Evolutionary conservation across 2,329 filamentous ascomycete genomes (phyloP).

Genomic region (Colletotrichum endophyticum): DNA sequence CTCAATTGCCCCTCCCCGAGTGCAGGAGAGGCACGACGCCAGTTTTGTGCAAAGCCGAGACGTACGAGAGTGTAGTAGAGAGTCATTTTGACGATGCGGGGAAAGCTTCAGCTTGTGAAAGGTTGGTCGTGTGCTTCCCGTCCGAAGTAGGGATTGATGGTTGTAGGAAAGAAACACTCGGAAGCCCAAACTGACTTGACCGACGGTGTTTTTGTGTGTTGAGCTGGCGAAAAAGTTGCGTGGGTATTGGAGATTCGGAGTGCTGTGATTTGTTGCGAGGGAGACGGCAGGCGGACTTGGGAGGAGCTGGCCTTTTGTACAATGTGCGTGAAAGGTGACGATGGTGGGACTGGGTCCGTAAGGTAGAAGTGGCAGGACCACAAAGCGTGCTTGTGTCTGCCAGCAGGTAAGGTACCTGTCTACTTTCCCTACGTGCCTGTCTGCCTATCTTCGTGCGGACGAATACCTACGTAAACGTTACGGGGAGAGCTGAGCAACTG

Average conservation of each 20-base stretch:
- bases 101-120: slow-evolving; percentile 8
- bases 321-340: slow-evolving; percentile 15
- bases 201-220: neutral
- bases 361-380: slow-evolving; percentile 16
- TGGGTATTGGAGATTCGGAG: neutral
- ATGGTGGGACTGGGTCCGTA: slow-evolving; percentile 7
- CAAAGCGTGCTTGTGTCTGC: neutral
- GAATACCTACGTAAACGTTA: neutral
- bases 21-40: neutral
- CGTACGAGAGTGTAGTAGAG: slow-evolving; percentile 62
- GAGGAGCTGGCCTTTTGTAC: slow-evolving; percentile 23
- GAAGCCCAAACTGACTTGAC: slow-evolving; percentile 20
- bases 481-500: neutral
- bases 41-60: neutral
- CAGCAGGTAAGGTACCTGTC: neutral
- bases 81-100: slow-evolving; percentile 50
- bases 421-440: neutral
- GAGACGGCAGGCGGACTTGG: neutral
- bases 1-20: neutral
- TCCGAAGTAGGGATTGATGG: neutral
- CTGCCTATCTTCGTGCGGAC: neutral
- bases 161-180: slow-evolving; percentile 1
- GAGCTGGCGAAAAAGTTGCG: neutral
- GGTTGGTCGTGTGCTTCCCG: slow-evolving; percentile 6
- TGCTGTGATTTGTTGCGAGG: slow-evolving; percentile 9